These are phyloP conservation scores for Zasmidium angulare DNA, from an alignment of 2,329 filamentous ascomycete genomes.

Conservation along the genomic window DNA sequence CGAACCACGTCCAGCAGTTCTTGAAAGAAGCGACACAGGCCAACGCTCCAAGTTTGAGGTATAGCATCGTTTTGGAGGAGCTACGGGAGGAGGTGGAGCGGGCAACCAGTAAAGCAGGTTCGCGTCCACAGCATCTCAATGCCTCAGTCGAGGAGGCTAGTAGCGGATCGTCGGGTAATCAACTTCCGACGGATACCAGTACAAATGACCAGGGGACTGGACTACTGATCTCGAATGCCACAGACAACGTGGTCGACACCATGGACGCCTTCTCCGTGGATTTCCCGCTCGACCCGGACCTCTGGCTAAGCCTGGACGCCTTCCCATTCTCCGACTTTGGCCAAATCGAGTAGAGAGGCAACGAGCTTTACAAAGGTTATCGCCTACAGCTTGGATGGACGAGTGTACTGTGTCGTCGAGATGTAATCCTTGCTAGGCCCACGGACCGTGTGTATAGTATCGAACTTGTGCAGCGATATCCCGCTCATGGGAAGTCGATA, in stretches of 20 bases:
- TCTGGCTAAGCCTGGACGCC: slow-evolving; percentile 32
- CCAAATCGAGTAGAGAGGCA: slow-evolving; percentile 3
- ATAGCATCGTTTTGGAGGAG: slow-evolving; percentile 55
- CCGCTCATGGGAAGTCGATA: slow-evolving; percentile 65
- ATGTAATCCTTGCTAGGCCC: slow-evolving; percentile 73
- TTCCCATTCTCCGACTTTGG: slow-evolving; percentile 29
- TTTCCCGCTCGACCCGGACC: slow-evolving; percentile 29
- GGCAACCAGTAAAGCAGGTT: slow-evolving; percentile 11
- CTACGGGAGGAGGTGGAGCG: slow-evolving; percentile 45
- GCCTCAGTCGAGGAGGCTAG: slow-evolving; percentile 4
- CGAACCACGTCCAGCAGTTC: slow-evolving; percentile 50
- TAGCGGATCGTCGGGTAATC: not conserved
- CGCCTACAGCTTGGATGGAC: slow-evolving; percentile 7
- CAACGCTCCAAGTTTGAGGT: slow-evolving; percentile 49
- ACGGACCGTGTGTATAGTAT: slow-evolving; percentile 63
- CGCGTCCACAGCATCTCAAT: slow-evolving; percentile 8
- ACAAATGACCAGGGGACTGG: slow-evolving; percentile 1
- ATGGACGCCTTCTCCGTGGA: slow-evolving; percentile 19
- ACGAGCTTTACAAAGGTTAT: not conserved
- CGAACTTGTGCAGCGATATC: slow-evolving; percentile 59
- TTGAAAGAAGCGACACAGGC: slow-evolving; percentile 41
- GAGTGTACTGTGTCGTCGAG: slow-evolving; percentile 40
- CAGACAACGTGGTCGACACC: slow-evolving; percentile 3
- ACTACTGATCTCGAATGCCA: slow-evolving; percentile 2
- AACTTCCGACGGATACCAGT: not conserved